Percentiles rank a stretch among this genome's conserved stretches.
Conservation (phyloP, 306 rosid genomes). For the Fragaria iinumae region DNA sequence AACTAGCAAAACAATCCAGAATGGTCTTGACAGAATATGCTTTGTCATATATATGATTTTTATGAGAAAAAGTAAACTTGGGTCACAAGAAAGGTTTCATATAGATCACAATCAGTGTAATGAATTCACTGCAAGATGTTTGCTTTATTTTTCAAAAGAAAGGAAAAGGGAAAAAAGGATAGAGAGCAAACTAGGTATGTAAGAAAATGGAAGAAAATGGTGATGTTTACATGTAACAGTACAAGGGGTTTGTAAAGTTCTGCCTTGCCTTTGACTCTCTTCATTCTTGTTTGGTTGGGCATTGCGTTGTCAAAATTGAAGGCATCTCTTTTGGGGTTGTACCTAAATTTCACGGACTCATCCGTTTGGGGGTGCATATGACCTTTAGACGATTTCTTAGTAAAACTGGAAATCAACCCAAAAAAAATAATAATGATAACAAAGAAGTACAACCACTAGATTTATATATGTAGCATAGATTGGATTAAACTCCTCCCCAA, state of each 20-base stretch:
- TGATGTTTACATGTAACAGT: background rate
- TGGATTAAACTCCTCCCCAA: background rate
- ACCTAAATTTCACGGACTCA: background rate
- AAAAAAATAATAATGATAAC: background rate
- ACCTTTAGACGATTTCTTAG: background rate
- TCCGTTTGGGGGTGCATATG: background rate
- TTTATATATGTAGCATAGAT: background rate
- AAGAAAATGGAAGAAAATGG: background rate
- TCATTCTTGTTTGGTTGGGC: background rate
- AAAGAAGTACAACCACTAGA: background rate
- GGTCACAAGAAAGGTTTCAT: conserved; percentile 13
- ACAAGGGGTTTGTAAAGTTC: background rate
- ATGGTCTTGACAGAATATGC: conserved; percentile 13
- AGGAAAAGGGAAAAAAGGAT: background rate
- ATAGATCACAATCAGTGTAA: background rate
- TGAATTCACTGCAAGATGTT: background rate
- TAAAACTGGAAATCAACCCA: background rate
- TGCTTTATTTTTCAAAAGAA: background rate
- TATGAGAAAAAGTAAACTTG: conserved; percentile 10
- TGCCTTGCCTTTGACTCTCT: background rate
- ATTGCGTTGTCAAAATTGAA: background rate
- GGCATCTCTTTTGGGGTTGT: background rate
- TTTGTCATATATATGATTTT: background rate
- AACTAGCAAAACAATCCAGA: background rate
- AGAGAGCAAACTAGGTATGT: background rate